Evolutionary conservation across 371 early-diverging fungal genomes (phyloP), one percentile per base, ranked within the genome.

Genomic region (Mucor saturninus): DNA sequence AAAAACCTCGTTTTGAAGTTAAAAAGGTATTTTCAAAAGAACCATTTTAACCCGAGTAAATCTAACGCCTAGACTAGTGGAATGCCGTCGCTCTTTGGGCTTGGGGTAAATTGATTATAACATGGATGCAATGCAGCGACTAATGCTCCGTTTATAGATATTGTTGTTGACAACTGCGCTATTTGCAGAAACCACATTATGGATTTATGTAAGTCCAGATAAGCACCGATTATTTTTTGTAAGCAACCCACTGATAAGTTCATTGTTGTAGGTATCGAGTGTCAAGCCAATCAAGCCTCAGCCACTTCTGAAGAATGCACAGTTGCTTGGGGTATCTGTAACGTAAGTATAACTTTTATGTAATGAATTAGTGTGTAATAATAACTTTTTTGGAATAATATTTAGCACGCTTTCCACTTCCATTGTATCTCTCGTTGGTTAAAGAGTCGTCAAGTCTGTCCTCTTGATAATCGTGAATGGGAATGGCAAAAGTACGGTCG

Each of bases 131-230:
- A 48, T 5, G 26, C 7, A 8, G 30, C 31, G 6, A 58, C 13
- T 39, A 28, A 38, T 35, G 9, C 21, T 29, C 14, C 49, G 6
- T 43, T 4, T 28, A 48, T 93, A 97, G 99, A 99, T 78, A 97
- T 98, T 85, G 95, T 94, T 38, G 97, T 99, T 11, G 99, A 99
- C 74, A 98, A 96, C 79, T 99, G 99, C 73, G 99, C 99, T 64
- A 99, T 99, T 77, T 99, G 99, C 84, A 91, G 99, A 72, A 99
- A 99, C 80, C 99, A 99, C 80, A 99, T 98, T 76, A 99, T 99
- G 99, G 99, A 99, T 72, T 90, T 96, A 53, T 99, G 99, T 92
- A 89, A 83, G 83, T 79, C 67, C 15, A 39, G 28, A 43, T 21
- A 48, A 35, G 35, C 35, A 35, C 35, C 10, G 15, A 21, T n/a